A percentile compares a stretch with the other conserved stretches of the same genome.
Conservation (phyloP, 257 asterid species). For the Ilex aquifolium region DNA sequence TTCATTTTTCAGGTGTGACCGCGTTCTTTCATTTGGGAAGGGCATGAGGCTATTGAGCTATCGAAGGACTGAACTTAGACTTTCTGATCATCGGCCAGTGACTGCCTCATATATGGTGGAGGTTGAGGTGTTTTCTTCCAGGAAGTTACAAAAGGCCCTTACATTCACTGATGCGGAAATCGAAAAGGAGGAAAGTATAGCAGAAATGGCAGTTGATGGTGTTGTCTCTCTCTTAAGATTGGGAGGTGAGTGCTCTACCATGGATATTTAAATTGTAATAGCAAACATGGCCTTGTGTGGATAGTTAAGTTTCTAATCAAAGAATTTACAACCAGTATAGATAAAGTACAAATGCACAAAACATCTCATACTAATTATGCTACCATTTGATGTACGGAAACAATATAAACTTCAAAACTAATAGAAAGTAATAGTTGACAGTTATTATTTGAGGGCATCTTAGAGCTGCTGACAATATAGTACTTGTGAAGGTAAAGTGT, state of each 20-base stretch:
- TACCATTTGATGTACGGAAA: no score
- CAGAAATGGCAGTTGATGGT: constrained; percentile 24
- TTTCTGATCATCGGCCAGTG: constrained; percentile 96
- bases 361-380: no score
- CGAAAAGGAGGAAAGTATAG: constrained; percentile 45
- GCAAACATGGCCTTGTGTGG: no score
- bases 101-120: constrained; percentile 71
- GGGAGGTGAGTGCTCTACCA: constrained; percentile 36
- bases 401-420: no score
- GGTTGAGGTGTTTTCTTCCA: constrained; percentile 77
- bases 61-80: constrained; percentile 55
- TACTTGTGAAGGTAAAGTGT: no score
- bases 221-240: constrained; percentile 25
- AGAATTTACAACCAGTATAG: no score
- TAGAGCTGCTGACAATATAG: no score
- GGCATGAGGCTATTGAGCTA: constrained; percentile 72
- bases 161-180: constrained; percentile 86
- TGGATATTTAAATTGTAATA: no score
- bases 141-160: constrained; percentile 83
- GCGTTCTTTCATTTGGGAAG: constrained; percentile 71
- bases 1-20: constrained; percentile 69
- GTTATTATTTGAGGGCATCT: no score
- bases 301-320: no score
- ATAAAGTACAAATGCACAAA: no score
- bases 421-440: no score